Evolutionary conservation across 176 grass and related monocot species (phyloP).

Genomic region (Oryza officinalis): DNA sequence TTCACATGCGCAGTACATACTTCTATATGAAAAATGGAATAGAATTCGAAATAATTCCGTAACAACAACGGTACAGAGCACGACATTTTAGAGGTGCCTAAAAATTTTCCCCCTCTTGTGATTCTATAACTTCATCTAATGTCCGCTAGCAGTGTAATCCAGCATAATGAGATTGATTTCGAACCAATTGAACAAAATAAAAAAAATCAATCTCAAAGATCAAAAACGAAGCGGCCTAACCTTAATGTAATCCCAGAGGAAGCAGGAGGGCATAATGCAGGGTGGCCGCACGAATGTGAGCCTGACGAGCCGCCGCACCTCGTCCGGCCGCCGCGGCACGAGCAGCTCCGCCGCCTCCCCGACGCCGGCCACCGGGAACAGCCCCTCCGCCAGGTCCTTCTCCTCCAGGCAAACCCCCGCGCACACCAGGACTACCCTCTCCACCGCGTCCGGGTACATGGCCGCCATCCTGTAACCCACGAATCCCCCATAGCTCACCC

Average conservation of each 20-base stretch:
- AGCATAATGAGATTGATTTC: background rate
- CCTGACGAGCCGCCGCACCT: constrained; percentile 71
- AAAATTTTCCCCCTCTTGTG: background rate
- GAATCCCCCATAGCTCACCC: constrained; percentile 90
- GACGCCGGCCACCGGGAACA: constrained; percentile 68
- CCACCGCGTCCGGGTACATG: constrained; percentile 65
- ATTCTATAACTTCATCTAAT: constrained; percentile 7
- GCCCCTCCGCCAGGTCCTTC: constrained; percentile 60
- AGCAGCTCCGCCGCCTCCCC: constrained; percentile 62
- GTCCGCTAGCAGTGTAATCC: background rate
- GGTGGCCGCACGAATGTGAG: constrained; percentile 79
- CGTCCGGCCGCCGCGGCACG: constrained; percentile 71
- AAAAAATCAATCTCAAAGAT: constrained; percentile 1
- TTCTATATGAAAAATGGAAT: constrained; percentile 3
- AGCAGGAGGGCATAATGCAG: constrained; percentile 79
- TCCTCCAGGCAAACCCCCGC: constrained; percentile 93
- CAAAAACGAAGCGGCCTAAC: constrained; percentile 20
- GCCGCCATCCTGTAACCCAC: constrained; percentile 72
- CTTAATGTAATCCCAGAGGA: constrained; percentile 91
- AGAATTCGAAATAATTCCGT: background rate
- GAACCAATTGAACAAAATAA: constrained; percentile 18
- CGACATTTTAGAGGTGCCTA: constrained; percentile 10
- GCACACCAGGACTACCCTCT: constrained; percentile 54
- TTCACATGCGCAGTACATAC: background rate
- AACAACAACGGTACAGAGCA: background rate